A percentile compares a stretch with the other conserved stretches of the same genome.
phyloP scores from a whole-genome alignment of 148 eudicot species.

The Heliosperma pusillum region DNA sequence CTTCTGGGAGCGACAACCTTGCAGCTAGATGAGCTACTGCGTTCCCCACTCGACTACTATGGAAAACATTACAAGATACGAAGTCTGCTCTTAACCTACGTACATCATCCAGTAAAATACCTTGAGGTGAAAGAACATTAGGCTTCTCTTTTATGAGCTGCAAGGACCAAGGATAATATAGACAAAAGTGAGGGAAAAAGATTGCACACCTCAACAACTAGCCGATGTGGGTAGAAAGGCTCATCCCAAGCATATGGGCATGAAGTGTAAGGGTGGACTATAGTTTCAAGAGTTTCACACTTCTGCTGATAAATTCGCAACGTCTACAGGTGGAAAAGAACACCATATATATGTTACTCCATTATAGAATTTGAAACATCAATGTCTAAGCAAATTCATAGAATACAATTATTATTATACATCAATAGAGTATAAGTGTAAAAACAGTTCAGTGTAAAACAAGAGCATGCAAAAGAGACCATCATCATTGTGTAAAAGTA shows the following conservation, averaged over 20 bases:
- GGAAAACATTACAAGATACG: too few species aligned
- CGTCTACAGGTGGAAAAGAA: constrained; percentile 43
- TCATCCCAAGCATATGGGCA: constrained; percentile 98
- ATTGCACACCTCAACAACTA: constrained; percentile 72
- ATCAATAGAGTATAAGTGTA: not conserved
- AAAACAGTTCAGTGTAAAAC: not conserved
- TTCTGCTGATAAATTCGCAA: constrained; percentile 83
- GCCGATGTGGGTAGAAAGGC: constrained; percentile 88
- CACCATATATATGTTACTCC: constrained; percentile 7
- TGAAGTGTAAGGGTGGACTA: constrained; percentile 78
- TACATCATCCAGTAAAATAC: too few species aligned
- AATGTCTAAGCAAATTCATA: not conserved
- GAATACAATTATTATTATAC: not conserved
- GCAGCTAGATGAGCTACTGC: too few species aligned
- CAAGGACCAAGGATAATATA: not conserved
- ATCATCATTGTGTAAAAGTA: not conserved
- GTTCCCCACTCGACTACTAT: too few species aligned
- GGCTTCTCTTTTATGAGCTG: too few species aligned
- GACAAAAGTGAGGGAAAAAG: constrained; percentile 1
- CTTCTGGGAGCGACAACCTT: too few species aligned
- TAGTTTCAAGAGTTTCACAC: constrained; percentile 87
- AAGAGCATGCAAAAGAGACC: not conserved
- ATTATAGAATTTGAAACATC: constrained; percentile 2
- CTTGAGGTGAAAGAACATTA: too few species aligned
- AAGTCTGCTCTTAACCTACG: too few species aligned